Evolutionary conservation across 2,329 filamentous ascomycete genomes (phyloP), one percentile per base, ranked within the genome.

Genomic region (Beauveria sp.): DNA sequence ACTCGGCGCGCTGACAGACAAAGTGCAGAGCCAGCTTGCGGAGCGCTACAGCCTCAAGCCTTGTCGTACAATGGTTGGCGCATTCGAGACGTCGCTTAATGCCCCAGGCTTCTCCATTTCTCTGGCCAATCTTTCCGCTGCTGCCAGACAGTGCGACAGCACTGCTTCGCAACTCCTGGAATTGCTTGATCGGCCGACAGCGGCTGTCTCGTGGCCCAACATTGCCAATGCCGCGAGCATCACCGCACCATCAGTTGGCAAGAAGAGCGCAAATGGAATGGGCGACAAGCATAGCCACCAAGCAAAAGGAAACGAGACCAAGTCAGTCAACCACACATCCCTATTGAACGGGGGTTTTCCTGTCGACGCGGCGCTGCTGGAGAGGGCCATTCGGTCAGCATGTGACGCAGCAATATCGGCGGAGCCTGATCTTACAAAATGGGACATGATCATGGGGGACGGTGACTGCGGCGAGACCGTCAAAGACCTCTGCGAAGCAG

Each of bases 31-130:
- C 34, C 82, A 84, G 67, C 71, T 85, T 9, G 72, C 71, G 4
- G 63, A 61, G 0, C 69, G 76, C 60, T 84, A 80, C 78, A 72
- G 74, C 5, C 74, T 83, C 7, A 70, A 73, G 50, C 81, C 82
- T 0, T 77, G 78, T 3, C 78, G 87, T 28, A 79, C 88, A 56
- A 78, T 83, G 57, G 75, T 80, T 0, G 88, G 87, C 1, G 85
- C 83, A 24, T 80, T 87, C 58, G 88, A 89, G 79, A 90, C 87
- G 0, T 89, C 86, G 14, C 79, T 91, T 66, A 90, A 90, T 65
- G 87, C 86, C 0, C 81, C 87, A 0, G 88, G 86, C 0, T 90
- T 90, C 68, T 88, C 85, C 14, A 79, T 90, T 3, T 88, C 86
- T 2, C 67, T 90, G 50, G 74, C 89, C 66, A 89, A 86, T 69